These are phyloP conservation scores for Cafeteria roenbergensis DNA, from an alignment of 108 stramenopile genomes.

Conservation along the genomic window DNA sequence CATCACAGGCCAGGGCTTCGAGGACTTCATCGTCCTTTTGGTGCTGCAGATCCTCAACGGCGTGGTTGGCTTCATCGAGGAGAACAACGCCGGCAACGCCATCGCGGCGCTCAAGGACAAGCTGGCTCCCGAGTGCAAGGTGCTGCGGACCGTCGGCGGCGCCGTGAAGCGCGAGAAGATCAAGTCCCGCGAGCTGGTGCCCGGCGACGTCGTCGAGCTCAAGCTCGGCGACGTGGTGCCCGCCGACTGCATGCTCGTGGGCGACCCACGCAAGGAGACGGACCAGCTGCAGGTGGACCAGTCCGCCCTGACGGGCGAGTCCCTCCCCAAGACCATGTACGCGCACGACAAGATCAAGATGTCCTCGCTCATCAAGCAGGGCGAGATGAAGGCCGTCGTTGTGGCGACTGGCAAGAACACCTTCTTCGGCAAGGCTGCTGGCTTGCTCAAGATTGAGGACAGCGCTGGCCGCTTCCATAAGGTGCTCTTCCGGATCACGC, in stretches of 20 bases:
- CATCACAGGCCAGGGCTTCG: too few species aligned
- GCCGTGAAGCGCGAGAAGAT: too few species aligned
- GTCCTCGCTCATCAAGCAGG: constrained; percentile 7
- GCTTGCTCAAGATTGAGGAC: constrained; percentile 27
- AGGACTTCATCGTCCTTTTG: too few species aligned
- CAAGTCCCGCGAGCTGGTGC: constrained; percentile 48
- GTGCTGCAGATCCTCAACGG: too few species aligned
- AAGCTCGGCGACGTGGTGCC: constrained; percentile 59
- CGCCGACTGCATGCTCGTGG: constrained; percentile 57
- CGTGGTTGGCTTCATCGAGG: too few species aligned
- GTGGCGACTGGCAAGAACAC: constrained; percentile 8
- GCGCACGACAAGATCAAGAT: constrained; percentile 22
- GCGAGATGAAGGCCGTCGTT: constrained; percentile 4
- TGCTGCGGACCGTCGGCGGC: constrained; percentile 55
- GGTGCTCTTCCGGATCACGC: constrained; percentile 20
- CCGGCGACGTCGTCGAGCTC: constrained; percentile 61
- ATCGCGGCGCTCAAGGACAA: constrained; percentile 54
- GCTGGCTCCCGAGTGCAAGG: constrained; percentile 48
- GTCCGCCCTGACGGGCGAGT: constrained; percentile 63
- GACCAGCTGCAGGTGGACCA: constrained; percentile 56
- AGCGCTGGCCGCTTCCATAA: constrained; percentile 26
- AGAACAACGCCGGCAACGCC: constrained; percentile 54
- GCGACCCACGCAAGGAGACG: too few species aligned
- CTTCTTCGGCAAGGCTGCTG: constrained; percentile 31
- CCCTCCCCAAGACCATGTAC: constrained; percentile 49